phyloP scores from a whole-genome alignment of 345 rosid genomes.

The Draba incana region DNA sequence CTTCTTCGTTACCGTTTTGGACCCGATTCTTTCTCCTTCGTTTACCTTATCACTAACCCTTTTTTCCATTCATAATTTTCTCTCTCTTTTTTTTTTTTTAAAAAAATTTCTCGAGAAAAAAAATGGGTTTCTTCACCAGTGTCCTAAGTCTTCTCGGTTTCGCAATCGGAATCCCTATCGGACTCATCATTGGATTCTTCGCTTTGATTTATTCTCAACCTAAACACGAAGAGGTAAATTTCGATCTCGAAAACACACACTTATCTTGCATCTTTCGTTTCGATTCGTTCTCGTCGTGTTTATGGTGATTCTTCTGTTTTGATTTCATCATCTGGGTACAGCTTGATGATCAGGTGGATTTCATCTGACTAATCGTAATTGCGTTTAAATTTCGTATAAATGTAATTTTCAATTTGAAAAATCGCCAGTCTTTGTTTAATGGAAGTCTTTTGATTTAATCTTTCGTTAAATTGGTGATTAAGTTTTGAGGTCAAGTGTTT shows the following conservation, averaged over 20 bases:
- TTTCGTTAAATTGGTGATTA: neutral
- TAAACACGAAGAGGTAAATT: conserved; percentile 52
- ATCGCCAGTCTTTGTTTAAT: no score
- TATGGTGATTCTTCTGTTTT: neutral
- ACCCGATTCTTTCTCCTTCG: conserved; percentile 26
- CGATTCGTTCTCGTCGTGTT: neutral
- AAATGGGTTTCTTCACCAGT: conserved; percentile 59
- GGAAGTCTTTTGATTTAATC: neutral
- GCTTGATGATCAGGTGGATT: neutral
- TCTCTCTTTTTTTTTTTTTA: neutral
- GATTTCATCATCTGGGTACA: conserved; percentile 19
- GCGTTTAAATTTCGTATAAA: no score
- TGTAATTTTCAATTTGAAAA: no score
- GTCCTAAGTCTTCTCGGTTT: conserved; percentile 68
- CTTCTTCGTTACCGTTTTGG: conserved; percentile 39
- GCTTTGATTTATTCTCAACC: conserved; percentile 70
- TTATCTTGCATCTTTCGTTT: neutral
- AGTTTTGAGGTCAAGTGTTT: conserved; percentile 5
- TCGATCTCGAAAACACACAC: neutral
- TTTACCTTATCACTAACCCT: neutral
- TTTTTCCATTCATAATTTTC: neutral
- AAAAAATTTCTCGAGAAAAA: conserved; percentile 4
- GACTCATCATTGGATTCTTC: conserved; percentile 70
- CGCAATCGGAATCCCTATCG: conserved; percentile 69
- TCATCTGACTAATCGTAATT: neutral